phyloP scores from a whole-genome alignment of 2,329 filamentous ascomycete genomes.

The Dactylonectria estremocensis region DNA sequence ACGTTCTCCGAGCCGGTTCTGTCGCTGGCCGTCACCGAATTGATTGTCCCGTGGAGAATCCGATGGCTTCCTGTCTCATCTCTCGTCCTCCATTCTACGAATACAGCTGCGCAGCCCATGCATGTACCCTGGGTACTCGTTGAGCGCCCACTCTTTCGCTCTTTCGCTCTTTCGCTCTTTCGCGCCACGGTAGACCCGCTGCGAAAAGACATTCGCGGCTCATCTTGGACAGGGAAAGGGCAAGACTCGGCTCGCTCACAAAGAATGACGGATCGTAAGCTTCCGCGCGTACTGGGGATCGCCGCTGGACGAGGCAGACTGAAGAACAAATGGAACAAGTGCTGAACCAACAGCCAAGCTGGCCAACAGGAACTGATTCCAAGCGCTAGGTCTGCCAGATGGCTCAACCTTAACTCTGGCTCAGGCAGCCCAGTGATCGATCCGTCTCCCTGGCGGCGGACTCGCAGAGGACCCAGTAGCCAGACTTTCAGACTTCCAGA shows the following conservation, averaged over 20 bases:
- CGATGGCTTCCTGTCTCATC: constrained; percentile 6
- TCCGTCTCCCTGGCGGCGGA: constrained; percentile 46
- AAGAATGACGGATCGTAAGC: not conserved
- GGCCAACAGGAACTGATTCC: constrained; percentile 17
- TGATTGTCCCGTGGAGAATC: constrained; percentile 5
- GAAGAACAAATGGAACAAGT: not conserved
- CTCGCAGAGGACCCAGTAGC: not conserved
- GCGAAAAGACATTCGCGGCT: constrained; percentile 13
- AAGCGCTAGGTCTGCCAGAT: constrained; percentile 11
- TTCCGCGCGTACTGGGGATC: not conserved
- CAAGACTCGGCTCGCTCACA: not conserved
- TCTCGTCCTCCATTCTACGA: constrained; percentile 11
- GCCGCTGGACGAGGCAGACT: not conserved
- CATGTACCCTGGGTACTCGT: not conserved
- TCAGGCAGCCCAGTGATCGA: constrained; percentile 17
- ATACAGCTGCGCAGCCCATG: not conserved
- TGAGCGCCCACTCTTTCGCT: constrained; percentile 1
- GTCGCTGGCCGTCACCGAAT: constrained; percentile 13
- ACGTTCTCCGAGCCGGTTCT: constrained; percentile 21
- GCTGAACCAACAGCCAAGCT: constrained; percentile 2
- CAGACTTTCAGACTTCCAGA: constrained; percentile 31
- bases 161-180: no score
- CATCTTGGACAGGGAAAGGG: not conserved
- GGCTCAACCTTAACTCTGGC: constrained; percentile 13
- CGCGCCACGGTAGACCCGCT: constrained; percentile 8